These are phyloP conservation scores for Nakazawaea holstii DNA, from an alignment of 805 yeast species.

Conservation along the genomic window DNA sequence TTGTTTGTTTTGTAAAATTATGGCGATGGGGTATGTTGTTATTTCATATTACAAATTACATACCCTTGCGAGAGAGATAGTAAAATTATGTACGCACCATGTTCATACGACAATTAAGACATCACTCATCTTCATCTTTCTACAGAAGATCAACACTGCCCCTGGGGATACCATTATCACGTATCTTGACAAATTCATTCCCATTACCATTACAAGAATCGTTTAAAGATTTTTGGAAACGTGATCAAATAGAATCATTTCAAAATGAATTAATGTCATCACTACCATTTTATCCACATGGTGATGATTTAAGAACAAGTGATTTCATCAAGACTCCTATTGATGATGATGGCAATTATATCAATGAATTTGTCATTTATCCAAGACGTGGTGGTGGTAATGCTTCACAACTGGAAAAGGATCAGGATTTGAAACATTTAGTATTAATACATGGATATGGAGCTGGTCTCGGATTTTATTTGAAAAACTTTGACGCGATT, in stretches of 20 bases:
- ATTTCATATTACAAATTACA: no score
- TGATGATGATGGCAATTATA: slow-evolving; percentile 43
- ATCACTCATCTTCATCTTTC: not conserved
- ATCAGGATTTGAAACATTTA: slow-evolving; percentile 36
- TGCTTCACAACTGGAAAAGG: not conserved
- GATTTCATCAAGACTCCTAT: slow-evolving; percentile 50
- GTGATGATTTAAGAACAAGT: slow-evolving; percentile 42
- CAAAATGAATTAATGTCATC: slow-evolving; percentile 46
- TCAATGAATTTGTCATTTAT: slow-evolving; percentile 71
- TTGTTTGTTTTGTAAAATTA: no score
- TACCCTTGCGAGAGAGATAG: no score
- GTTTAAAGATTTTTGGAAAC: slow-evolving; percentile 39
- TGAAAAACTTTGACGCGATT: slow-evolving; percentile 54
- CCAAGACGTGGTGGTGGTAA: slow-evolving; percentile 23
- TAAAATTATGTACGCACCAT: no score
- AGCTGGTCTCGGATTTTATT: slow-evolving; percentile 80
- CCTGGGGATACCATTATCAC: slow-evolving; percentile 55
- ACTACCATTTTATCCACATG: slow-evolving; percentile 54
- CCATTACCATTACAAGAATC: slow-evolving; percentile 54
- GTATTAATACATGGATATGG: slow-evolving; percentile 92
- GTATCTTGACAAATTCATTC: slow-evolving; percentile 48
- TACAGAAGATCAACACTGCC: slow-evolving; percentile 60
- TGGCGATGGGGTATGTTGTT: no score
- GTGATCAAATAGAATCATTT: slow-evolving; percentile 20
- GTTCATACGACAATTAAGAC: not conserved